Evolutionary conservation across 1,284 basidiomycete genomes (phyloP).

Genomic region (Ceratobasidium sp.): DNA sequence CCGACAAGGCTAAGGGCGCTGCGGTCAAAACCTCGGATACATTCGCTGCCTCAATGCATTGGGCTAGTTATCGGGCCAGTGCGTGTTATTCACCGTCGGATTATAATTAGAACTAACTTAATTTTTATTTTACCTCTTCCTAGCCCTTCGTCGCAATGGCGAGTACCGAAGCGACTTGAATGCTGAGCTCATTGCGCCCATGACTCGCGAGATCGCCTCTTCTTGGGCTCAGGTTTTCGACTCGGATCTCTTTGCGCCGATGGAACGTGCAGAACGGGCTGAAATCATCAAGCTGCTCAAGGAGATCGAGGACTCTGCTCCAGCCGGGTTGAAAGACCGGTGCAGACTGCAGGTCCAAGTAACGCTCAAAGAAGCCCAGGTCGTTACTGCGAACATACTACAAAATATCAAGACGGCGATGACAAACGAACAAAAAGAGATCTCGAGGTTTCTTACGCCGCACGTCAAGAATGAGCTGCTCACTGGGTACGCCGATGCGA

Average conservation of each 20-base stretch:
- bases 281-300: constrained; percentile 60
- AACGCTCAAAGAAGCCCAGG: constrained; percentile 64
- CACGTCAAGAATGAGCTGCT: constrained; percentile 64
- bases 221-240: constrained; percentile 69
- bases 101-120: constrained; percentile 35
- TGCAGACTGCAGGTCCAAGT: constrained; percentile 63
- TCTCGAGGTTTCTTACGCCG: constrained; percentile 67
- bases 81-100: constrained; percentile 49
- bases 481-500: constrained; percentile 64
- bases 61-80: constrained; percentile 68
- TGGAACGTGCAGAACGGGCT: constrained; percentile 56
- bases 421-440: constrained; percentile 66
- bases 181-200: constrained; percentile 65
- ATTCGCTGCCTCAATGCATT: constrained; percentile 67
- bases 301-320: constrained; percentile 64
- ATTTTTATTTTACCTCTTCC: constrained; percentile 32
- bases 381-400: constrained; percentile 62
- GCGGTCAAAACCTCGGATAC: constrained; percentile 63
- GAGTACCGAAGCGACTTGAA: constrained; percentile 68
- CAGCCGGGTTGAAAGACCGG: constrained; percentile 64
- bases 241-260: constrained; percentile 65
- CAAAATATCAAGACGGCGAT: constrained; percentile 63
- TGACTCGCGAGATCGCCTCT: constrained; percentile 68
- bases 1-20: constrained; percentile 59
- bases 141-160: constrained; percentile 67